Evolutionary conservation across 2,329 filamentous ascomycete species (phyloP).

Genomic region (Acrodontium crateriforme): DNA sequence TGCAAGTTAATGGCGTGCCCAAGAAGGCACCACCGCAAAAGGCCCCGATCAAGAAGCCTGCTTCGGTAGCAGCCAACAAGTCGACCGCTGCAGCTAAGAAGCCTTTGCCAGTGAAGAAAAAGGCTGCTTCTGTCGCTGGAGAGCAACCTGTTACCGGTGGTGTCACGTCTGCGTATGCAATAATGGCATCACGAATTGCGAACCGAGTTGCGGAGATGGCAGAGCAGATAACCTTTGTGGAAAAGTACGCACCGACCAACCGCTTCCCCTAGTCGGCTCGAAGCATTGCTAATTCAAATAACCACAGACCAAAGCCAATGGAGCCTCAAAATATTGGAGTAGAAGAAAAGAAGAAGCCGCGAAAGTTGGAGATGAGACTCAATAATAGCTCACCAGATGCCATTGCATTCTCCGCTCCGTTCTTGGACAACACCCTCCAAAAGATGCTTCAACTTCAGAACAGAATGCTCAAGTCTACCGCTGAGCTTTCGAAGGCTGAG

Average conservation of each 20-base stretch:
- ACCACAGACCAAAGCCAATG: slow-evolving; percentile 14
- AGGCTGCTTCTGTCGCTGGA: slow-evolving; percentile 22
- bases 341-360: slow-evolving; percentile 28
- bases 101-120: slow-evolving; percentile 15
- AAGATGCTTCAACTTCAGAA: slow-evolving; percentile 37
- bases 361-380: slow-evolving; percentile 38
- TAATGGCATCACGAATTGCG: slow-evolving; percentile 37
- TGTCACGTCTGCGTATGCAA: slow-evolving; percentile 33
- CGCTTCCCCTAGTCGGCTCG: slow-evolving; percentile 1
- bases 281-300: background rate
- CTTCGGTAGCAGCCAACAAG: slow-evolving; percentile 5
- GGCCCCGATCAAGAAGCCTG: slow-evolving; percentile 11
- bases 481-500: slow-evolving; percentile 31
- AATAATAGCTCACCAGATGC: slow-evolving; percentile 23
- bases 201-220: slow-evolving; percentile 40
- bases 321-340: slow-evolving; percentile 8
- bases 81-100: slow-evolving; percentile 7
- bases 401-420: slow-evolving; percentile 37
- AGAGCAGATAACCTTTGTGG: slow-evolving; percentile 38
- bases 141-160: slow-evolving; percentile 14
- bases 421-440: slow-evolving; percentile 38
- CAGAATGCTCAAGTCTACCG: slow-evolving; percentile 35
- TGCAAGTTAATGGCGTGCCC: slow-evolving; percentile 13
- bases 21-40: slow-evolving; percentile 12
- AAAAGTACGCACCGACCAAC: slow-evolving; percentile 24